A percentile compares a stretch with the other conserved stretches of the same genome.
These are phyloP conservation scores for Epichloe hybrida DNA, from an alignment of 2,329 filamentous ascomycete species.

Conservation along the genomic window DNA sequence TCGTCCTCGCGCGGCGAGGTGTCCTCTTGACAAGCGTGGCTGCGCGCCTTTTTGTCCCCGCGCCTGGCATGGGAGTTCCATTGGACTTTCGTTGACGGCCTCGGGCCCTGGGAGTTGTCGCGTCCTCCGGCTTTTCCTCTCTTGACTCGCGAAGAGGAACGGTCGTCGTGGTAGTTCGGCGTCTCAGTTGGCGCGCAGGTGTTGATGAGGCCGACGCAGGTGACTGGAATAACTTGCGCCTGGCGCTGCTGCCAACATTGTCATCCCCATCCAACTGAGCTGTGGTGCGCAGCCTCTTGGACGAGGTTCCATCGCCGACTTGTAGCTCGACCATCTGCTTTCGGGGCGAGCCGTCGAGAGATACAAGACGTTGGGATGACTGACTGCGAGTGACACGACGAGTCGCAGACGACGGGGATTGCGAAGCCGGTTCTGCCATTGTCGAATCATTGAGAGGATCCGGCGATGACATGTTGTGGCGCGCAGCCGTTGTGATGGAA, in stretches of 20 bases:
- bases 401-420: constrained; percentile 22
- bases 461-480: constrained; percentile 33
- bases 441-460: constrained; percentile 34
- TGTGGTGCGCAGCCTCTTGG: constrained; percentile 40
- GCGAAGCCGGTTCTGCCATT: constrained; percentile 17
- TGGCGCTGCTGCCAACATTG: constrained; percentile 19
- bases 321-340: constrained; percentile 46
- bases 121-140: constrained; percentile 18
- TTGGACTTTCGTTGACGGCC: constrained; percentile 36
- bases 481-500: constrained; percentile 6
- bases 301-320: constrained; percentile 34
- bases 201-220: constrained; percentile 24
- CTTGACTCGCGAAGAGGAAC: constrained; percentile 35
- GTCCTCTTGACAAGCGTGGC: constrained; percentile 29
- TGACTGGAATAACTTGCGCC: constrained; percentile 30
- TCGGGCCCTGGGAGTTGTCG: constrained; percentile 27
- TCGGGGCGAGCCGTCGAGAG: constrained; percentile 31
- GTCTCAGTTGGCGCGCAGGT: constrained; percentile 19
- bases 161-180: constrained; percentile 32
- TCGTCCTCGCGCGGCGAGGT: constrained; percentile 20
- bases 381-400: constrained; percentile 32
- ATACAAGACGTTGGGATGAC: constrained; percentile 23
- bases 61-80: constrained; percentile 35
- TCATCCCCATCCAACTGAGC: constrained; percentile 27
- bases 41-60: constrained; percentile 30